Conservation (phyloP, 225 moss, liverwort and hornwort genomes). For the Rhytidiadelphus loreus region DNA sequence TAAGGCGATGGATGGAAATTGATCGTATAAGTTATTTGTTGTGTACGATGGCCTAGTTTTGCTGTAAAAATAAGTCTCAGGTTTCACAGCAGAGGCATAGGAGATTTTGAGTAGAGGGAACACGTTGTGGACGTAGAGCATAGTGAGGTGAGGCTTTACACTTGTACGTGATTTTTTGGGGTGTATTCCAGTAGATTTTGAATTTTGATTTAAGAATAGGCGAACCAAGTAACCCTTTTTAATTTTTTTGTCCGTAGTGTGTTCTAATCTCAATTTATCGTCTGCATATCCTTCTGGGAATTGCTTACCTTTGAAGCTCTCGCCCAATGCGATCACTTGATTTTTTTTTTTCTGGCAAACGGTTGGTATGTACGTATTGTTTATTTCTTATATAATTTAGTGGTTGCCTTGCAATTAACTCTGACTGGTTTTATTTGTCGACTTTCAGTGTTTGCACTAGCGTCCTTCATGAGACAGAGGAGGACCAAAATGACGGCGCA, state of each 20-base stretch:
- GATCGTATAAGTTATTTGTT: neutral
- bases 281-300: neutral
- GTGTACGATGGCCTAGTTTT: neutral
- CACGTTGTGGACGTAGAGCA: neutral
- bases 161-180: neutral
- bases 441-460: constrained; percentile 89
- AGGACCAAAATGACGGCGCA: constrained; percentile 63
- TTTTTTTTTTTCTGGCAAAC: neutral
- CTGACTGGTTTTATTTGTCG: neutral
- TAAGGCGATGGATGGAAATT: neutral
- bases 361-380: neutral
- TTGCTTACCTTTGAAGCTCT: neutral
- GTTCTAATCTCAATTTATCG: neutral
- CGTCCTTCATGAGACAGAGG: constrained; percentile 91
- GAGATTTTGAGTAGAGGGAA: neutral
- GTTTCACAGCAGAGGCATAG: neutral
- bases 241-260: neutral
- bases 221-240: neutral
- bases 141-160: neutral
- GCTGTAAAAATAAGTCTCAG: neutral
- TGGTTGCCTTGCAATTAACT: neutral
- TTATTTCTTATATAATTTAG: neutral
- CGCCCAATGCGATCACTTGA: neutral
- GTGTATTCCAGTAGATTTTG: neutral
- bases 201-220: neutral